Base-by-base conservation (phyloP, 345 rosid genomes). In the Clarkia xantiana region DNA sequence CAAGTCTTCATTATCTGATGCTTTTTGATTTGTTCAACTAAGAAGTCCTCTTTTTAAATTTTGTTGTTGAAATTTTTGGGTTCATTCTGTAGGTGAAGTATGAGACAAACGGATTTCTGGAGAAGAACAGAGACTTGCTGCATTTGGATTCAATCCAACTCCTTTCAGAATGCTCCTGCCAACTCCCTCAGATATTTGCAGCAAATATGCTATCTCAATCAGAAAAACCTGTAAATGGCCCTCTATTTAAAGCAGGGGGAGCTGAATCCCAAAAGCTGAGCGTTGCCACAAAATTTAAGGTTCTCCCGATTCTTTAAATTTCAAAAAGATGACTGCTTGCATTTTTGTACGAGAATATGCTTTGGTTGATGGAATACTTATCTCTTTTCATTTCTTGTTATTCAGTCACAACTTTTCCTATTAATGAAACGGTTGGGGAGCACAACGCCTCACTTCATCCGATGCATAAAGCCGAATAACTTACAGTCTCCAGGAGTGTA, bases 391-490 rank as follows among this genome's bases (percentile, higher is more conserved):
- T 34, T 49, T 17, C 38, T 14, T 49, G 11, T 49, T 40, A 34
- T 61, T 34, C 60, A 91, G 98, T 55, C 90, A 61, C 98, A 91
- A 77, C 86, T 91, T 50, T 91, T 91, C 70, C 96, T 79, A 59
- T 58, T 91, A 78, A 84, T 91, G 98, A 86, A 86, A 63, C 96
- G 94, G 48, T 67, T 91, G 38, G 98, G 82, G 56, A 84, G 47
- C 77, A 91, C 98, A 14, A 91, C 95, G 10, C 96, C 98, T 15
- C 98, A 86, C 69, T 91, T 91, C 69, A 84, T 91, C 56, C 94
- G 98, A 15, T 91, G 98, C 71, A 84, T 91, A 70, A 91, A 91
- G 72, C 87, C 96, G 59, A 91, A 91, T 78, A 82, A 78, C 53
- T 49, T 56, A n/a, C 98, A 84, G 50, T 84, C 98, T 59, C 93